phyloP scores from a whole-genome alignment of 108 stramenopile species.

The Seminavis robusta region DNA sequence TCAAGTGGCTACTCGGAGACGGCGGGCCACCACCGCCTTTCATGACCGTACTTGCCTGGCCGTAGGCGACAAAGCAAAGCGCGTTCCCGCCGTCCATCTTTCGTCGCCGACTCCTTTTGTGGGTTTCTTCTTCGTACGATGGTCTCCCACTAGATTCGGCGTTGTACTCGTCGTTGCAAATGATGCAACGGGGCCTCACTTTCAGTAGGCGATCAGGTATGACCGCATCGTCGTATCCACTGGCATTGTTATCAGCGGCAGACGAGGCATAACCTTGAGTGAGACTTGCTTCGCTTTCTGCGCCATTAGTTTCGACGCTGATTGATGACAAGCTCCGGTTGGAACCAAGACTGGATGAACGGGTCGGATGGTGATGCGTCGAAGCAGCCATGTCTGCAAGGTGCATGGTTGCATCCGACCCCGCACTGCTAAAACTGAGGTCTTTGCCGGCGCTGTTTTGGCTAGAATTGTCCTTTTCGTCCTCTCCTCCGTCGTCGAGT shows the following conservation, averaged over 20 bases:
- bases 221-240: too few relatives aligned
- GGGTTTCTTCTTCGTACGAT: conserved; percentile 21
- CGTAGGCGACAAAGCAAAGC: conserved; percentile 78
- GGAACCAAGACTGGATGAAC: conserved; percentile 28
- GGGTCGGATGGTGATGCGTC: conserved; percentile 6
- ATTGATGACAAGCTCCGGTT: conserved; percentile 21
- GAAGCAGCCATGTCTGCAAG: background rate
- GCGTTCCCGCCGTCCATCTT: conserved; percentile 46
- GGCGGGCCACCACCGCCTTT: conserved; percentile 82
- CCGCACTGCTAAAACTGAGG: too few relatives aligned
- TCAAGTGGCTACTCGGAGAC: too few relatives aligned
- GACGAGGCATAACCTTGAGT: too few relatives aligned
- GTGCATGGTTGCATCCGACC: too few relatives aligned
- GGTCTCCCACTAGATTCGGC: too few relatives aligned
- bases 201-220: too few relatives aligned
- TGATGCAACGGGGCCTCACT: conserved; percentile 72
- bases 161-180: conserved; percentile 68
- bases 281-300: too few relatives aligned
- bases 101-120: conserved; percentile 38
- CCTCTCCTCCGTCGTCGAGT: conserved; percentile 47
- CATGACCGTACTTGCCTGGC: conserved; percentile 75
- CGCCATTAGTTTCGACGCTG: conserved; percentile 15
- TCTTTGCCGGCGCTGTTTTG: too few relatives aligned
- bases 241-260: too few relatives aligned
- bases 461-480: conserved; percentile 2